phyloP scores from a whole-genome alignment of 768 basidiomycete genomes.

The Suillus cothurnatus region DNA sequence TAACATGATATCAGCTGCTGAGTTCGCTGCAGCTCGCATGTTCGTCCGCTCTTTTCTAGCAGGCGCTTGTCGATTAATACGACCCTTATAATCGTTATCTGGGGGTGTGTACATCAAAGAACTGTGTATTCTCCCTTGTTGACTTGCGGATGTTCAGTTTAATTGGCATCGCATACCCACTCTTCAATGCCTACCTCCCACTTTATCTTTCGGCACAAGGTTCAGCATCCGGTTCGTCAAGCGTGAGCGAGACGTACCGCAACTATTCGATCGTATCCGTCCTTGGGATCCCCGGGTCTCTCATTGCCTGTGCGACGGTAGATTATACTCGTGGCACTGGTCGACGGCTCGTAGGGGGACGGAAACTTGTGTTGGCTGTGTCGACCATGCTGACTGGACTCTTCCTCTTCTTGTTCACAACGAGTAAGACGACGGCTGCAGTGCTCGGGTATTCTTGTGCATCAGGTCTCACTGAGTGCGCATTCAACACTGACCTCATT shows the following conservation, averaged over 20 bases:
- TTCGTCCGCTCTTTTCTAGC: slow-evolving; percentile 51
- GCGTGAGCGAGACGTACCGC: slow-evolving; percentile 40
- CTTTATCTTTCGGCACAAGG: slow-evolving; percentile 44
- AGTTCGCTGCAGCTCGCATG: slow-evolving; percentile 40
- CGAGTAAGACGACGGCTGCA: slow-evolving; percentile 39
- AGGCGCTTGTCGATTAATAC: slow-evolving; percentile 48
- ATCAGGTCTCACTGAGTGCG: slow-evolving; percentile 43
- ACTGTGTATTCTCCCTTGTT: not conserved
- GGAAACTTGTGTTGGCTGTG: slow-evolving; percentile 48
- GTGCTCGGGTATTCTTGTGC: slow-evolving; percentile 51
- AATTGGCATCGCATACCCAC: slow-evolving; percentile 56
- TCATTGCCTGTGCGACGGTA: slow-evolving; percentile 48
- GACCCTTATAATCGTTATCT: slow-evolving; percentile 49
- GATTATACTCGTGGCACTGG: slow-evolving; percentile 41
- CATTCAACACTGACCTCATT: slow-evolving; percentile 5
- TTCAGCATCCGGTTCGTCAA: slow-evolving; percentile 23
- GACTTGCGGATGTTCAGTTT: slow-evolving; percentile 28
- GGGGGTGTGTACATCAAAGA: slow-evolving; percentile 41
- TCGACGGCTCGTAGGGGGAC: slow-evolving; percentile 41
- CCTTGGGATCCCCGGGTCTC: slow-evolving; percentile 48
- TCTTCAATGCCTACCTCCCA: slow-evolving; percentile 55
- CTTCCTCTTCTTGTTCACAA: slow-evolving; percentile 56
- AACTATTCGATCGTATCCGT: slow-evolving; percentile 53
- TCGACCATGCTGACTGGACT: slow-evolving; percentile 48
- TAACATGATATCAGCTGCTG: not conserved